Evolutionary conservation across 495 filamentous ascomycete species (phyloP).

Genomic region (Aspergillus wentii): DNA sequence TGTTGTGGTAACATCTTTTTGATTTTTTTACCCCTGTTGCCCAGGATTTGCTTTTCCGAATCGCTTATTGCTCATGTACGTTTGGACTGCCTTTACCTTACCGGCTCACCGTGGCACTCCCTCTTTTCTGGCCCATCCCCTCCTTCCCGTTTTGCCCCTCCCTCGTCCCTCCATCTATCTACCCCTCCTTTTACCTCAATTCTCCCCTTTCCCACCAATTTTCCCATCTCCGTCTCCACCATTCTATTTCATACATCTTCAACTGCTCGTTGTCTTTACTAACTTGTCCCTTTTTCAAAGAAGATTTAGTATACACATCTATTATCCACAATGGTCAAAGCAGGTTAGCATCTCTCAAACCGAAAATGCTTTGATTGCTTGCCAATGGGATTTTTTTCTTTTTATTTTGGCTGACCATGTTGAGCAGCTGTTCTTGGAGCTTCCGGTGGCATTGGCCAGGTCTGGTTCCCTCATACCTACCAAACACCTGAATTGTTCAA

Average conservation of each 20-base stretch:
- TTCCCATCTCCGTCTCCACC: background rate
- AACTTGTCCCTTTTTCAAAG: background rate
- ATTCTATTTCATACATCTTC: background rate
- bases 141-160: conserved; percentile 11
- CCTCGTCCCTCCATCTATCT: conserved; percentile 6
- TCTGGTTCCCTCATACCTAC: conserved; percentile 26
- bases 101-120: background rate
- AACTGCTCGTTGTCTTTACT: too few relatives aligned
- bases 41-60: background rate
- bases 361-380: background rate
- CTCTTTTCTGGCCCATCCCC: conserved; percentile 14
- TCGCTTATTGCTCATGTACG: too few relatives aligned
- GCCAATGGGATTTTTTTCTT: too few relatives aligned
- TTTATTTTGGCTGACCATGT: conserved; percentile 4
- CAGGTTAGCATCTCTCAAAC: conserved; percentile 51
- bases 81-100: background rate
- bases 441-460: conserved; percentile 98
- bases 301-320: background rate
- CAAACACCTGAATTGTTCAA: background rate
- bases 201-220: conserved; percentile 13
- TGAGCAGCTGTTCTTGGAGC: conserved; percentile 84
- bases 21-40: too few relatives aligned
- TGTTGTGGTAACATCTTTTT: too few relatives aligned
- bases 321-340: conserved; percentile 78
- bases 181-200: conserved; percentile 2